These are phyloP conservation scores for Rhizophagus clarus DNA, from an alignment of 192 early-diverging fungal species.

Conservation along the genomic window DNA sequence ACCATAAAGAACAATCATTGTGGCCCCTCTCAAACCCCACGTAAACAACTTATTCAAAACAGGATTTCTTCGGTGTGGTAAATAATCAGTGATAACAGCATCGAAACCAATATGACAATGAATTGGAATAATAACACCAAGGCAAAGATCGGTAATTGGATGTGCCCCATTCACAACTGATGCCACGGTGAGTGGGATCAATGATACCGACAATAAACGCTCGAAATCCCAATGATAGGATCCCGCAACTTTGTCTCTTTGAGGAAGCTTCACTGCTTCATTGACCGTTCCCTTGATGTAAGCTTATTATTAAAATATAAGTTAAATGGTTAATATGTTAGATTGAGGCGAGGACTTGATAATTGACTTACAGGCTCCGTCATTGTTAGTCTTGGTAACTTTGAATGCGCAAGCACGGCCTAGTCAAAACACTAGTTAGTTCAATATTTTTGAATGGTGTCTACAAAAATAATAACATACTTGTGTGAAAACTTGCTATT, in stretches of 20 bases:
- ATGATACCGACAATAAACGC: conserved; percentile 74
- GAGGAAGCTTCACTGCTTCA: conserved; percentile 19
- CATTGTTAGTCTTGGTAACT: neutral
- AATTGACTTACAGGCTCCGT: neutral
- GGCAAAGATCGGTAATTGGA: conserved; percentile 84
- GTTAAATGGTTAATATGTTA: neutral
- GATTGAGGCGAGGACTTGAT: neutral
- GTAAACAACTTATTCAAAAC: conserved; percentile 59
- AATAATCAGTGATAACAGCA: conserved; percentile 79
- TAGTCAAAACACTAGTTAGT: neutral
- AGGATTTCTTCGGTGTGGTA: conserved; percentile 68
- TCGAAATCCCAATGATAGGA: conserved; percentile 98
- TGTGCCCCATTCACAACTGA: conserved; percentile 79
- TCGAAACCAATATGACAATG: conserved; percentile 90
- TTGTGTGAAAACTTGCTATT: neutral
- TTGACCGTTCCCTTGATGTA: conserved; percentile 27
- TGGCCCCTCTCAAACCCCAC: conserved; percentile 69
- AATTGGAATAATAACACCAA: conserved; percentile 89
- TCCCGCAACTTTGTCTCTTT: conserved; percentile 68
- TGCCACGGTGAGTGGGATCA: conserved; percentile 77
- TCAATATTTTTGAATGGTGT: neutral
- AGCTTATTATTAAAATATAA: neutral
- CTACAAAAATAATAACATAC: neutral
- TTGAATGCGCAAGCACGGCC: neutral
- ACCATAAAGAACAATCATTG: conserved; percentile 77